These are phyloP conservation scores for Gossypium gossypioides DNA, from an alignment of 441 rosid species.

Conservation along the genomic window DNA sequence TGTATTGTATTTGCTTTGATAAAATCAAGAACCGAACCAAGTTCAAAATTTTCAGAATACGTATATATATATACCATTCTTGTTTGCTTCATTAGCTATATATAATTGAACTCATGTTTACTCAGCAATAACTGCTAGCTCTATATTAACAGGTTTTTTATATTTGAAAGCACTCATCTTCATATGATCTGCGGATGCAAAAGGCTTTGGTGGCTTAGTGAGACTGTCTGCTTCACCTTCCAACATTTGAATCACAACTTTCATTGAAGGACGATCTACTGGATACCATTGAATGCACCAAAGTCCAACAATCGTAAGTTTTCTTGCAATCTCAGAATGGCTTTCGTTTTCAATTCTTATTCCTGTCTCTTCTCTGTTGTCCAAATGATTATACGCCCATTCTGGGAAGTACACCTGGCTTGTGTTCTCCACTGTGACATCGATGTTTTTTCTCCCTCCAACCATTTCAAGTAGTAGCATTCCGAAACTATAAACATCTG, in stretches of 20 bases:
- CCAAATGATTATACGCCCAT: constrained; percentile 1
- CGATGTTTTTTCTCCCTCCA: constrained; percentile 8
- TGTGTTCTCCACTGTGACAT: neutral
- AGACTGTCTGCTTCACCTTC: constrained; percentile 19
- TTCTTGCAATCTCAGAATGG: constrained; percentile 18
- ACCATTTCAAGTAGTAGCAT: constrained; percentile 6
- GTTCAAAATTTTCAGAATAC: neutral
- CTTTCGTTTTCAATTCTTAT: constrained; percentile 15
- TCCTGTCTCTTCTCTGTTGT: neutral
- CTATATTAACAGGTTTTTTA: neutral
- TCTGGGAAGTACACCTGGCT: constrained; percentile 4
- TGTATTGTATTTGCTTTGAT: neutral
- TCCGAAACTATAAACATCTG: constrained; percentile 5
- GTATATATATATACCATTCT: neutral
- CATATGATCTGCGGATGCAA: constrained; percentile 7
- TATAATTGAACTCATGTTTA: neutral
- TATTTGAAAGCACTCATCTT: neutral
- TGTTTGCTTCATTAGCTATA: neutral
- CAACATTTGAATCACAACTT: constrained; percentile 25
- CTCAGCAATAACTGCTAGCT: neutral
- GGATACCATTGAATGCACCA: constrained; percentile 25
- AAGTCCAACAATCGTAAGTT: constrained; percentile 24
- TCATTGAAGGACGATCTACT: constrained; percentile 28
- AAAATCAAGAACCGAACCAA: neutral
- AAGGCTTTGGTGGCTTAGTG: constrained; percentile 25